Evolutionary conservation across 108 stramenopile species (phyloP).

Genomic region (Pseudonitzschia delicatissima): DNA sequence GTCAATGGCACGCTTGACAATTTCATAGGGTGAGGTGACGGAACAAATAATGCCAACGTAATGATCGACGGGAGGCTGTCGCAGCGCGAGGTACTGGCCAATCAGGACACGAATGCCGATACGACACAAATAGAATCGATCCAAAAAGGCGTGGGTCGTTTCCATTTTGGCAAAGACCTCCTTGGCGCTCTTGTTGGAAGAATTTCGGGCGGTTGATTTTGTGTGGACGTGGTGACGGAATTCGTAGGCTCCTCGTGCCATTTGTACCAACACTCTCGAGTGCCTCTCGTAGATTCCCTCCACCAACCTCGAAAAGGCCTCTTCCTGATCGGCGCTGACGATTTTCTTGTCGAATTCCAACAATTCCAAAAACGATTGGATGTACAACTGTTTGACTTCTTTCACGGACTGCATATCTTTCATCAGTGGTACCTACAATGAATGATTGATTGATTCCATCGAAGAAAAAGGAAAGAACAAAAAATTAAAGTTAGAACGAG

Average conservation of each 20-base stretch:
- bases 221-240: slow-evolving; percentile 69
- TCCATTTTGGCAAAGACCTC: slow-evolving; percentile 57
- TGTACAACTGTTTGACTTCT: slow-evolving; percentile 90
- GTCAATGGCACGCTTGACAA: slow-evolving; percentile 93
- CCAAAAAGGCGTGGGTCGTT: slow-evolving; percentile 90
- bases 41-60: slow-evolving; percentile 89
- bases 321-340: slow-evolving; percentile 57
- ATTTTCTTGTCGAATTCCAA: slow-evolving; percentile 67
- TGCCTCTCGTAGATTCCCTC: slow-evolving; percentile 93
- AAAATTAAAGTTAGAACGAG: neutral
- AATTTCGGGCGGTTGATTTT: slow-evolving; percentile 25
- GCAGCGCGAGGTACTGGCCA: slow-evolving; percentile 90
- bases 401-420: slow-evolving; percentile 68
- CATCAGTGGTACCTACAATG: slow-evolving; percentile 53
- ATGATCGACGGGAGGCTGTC: slow-evolving; percentile 84
- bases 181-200: slow-evolving; percentile 18
- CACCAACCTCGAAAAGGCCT: slow-evolving; percentile 75
- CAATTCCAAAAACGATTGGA: slow-evolving; percentile 84
- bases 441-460: neutral
- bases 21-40: slow-evolving; percentile 89
- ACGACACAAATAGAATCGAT: slow-evolving; percentile 94
- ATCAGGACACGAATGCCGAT: slow-evolving; percentile 99
- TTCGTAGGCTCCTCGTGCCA: slow-evolving; percentile 96
- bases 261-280: slow-evolving; percentile 90
- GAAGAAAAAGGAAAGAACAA: neutral